A percentile compares a stretch with the other conserved stretches of the same genome.
These are phyloP conservation scores for Tillandsia leiboldiana DNA, from an alignment of 176 grass and related monocot genomes.

Conservation along the genomic window DNA sequence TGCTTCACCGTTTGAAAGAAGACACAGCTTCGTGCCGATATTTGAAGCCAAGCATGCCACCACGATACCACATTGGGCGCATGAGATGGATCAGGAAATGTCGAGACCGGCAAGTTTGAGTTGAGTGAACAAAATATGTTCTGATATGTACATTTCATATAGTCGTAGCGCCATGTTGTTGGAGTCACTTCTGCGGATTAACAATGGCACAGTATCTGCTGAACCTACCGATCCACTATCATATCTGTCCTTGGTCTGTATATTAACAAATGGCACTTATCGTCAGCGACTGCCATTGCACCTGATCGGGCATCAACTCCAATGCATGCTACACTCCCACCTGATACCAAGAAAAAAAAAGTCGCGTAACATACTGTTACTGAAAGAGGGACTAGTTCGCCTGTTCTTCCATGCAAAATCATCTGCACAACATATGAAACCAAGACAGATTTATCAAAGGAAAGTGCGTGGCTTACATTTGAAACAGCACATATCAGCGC, in stretches of 20 bases:
- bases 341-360: constrained; percentile 19
- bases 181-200: too few species aligned
- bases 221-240: background rate
- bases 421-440: background rate
- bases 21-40: too few species aligned
- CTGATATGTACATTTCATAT: too few species aligned
- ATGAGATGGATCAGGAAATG: too few species aligned
- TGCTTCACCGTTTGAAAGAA: too few species aligned
- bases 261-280: constrained; percentile 22
- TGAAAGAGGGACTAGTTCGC: too few species aligned
- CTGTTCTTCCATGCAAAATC: too few species aligned
- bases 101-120: too few species aligned
- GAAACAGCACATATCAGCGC: constrained; percentile 35
- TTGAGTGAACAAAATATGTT: too few species aligned
- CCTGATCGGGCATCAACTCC: constrained; percentile 22
- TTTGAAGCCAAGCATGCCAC: too few species aligned
- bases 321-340: constrained; percentile 31
- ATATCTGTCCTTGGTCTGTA: constrained; percentile 1
- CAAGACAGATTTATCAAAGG: constrained; percentile 6
- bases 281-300: constrained; percentile 22
- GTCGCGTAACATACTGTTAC: background rate
- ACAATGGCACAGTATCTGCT: background rate
- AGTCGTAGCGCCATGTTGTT: too few species aligned
- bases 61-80: too few species aligned
- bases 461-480: constrained; percentile 37